A percentile compares a stretch with the other conserved stretches of the same genome.
Conservation (phyloP, 1,284 basidiomycete genomes). For the Sutorius eximius region DNA sequence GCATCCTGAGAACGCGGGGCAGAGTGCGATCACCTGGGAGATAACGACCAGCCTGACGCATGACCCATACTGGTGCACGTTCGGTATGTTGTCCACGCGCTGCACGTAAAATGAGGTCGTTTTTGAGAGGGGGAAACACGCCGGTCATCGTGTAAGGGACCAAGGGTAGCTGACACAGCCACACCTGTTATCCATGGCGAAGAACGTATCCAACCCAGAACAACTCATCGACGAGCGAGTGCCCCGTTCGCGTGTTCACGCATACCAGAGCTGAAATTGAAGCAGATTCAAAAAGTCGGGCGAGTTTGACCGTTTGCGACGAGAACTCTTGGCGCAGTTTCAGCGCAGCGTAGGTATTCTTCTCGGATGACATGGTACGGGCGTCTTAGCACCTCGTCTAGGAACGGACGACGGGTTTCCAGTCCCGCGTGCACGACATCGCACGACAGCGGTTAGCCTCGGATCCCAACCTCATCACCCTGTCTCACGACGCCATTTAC, state of each 20-base stretch:
- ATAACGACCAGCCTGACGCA: constrained; percentile 97
- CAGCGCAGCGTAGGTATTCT: constrained; percentile 54
- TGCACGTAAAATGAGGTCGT: constrained; percentile 88
- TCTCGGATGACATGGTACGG: not conserved
- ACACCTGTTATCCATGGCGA: constrained; percentile 1
- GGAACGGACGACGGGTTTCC: constrained; percentile 53
- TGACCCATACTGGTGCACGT: constrained; percentile 97
- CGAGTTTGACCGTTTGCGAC: constrained; percentile 71
- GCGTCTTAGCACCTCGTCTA: constrained; percentile 24
- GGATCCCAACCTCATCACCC: constrained; percentile 55
- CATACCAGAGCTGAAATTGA: constrained; percentile 1
- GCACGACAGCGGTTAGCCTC: constrained; percentile 53
- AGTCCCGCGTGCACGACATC: constrained; percentile 59
- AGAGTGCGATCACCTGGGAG: constrained; percentile 70
- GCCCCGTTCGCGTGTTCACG: not conserved
- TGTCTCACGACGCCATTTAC: constrained; percentile 52
- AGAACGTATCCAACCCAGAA: constrained; percentile 48
- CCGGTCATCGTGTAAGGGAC: constrained; percentile 27
- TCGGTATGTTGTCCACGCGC: constrained; percentile 87
- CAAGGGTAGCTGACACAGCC: constrained; percentile 19
- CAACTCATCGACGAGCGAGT: constrained; percentile 62
- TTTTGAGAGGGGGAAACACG: constrained; percentile 76
- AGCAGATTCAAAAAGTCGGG: constrained; percentile 76
- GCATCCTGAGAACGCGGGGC: not conserved
- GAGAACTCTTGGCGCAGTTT: constrained; percentile 64